Base-by-base conservation (phyloP, 176 grass and related monocot genomes). In the Pontederia crassipes region DNA sequence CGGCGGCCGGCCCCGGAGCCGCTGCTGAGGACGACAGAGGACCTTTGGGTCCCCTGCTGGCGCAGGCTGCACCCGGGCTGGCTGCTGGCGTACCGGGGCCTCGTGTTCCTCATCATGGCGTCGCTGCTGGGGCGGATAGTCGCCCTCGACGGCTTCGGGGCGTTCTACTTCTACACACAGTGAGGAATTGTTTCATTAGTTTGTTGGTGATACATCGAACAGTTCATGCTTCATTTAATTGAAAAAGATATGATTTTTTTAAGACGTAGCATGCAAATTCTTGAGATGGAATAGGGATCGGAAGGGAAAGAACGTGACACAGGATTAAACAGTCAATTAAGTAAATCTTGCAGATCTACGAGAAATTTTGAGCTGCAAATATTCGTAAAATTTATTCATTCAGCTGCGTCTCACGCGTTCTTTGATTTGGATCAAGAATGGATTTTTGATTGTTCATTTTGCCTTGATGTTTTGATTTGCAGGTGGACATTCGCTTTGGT, bases 401-500 rank as follows among this genome's bases (percentile, higher is more conserved):
- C 2, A 1, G 2, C 15, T 12, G 11, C 3, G 17, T 27, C 2
- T 11, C 12, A 17, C 27, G 2, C 13, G 8, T 17, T 1, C 58
- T 18, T 2, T 11, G 58, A 5, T 17, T 12, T 35, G 24, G 8
- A 27, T 2, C 27, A 1, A 12, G 3, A 27, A 4, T 62, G 1
- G 24, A 3, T 12, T 11, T 8, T 17, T 1, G 1, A 28, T 72
- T n/a, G 59, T 48, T 8, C 12, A 54, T 11, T 14, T 51, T 61
- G 52, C 52, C 10, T 67, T 54, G 2, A 46, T 20, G 58, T 24
- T 13, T 47, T 15, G 20, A 0, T 17, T 10, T 55, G 59, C 46
- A 84, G 76, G 20, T 84, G 81, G 81, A 72, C 71, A 2, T 58
- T 84, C 11, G 10, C 72, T 32, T 76, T 84, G 8, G 76, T 79